phyloP scores from a whole-genome alignment of 2,329 filamentous ascomycete genomes.

The Rhinocladiella mackenziei region DNA sequence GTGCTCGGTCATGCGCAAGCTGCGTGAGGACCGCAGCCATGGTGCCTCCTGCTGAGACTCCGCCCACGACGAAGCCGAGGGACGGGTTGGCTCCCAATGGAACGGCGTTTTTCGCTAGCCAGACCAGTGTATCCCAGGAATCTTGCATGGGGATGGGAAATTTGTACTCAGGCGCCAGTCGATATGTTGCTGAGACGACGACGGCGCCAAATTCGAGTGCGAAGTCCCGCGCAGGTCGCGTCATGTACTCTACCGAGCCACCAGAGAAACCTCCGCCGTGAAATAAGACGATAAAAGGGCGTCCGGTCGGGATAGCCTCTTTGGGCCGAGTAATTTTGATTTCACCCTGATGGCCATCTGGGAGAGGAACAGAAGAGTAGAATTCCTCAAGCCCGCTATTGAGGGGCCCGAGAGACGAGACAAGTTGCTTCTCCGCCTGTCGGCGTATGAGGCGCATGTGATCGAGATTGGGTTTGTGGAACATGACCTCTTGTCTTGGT shows the following conservation, averaged over 20 bases:
- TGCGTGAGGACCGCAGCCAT: slow-evolving; percentile 39
- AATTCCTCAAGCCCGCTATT: too few species aligned
- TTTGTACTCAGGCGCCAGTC: slow-evolving; percentile 45
- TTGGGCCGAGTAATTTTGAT: too few species aligned
- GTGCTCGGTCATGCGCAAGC: slow-evolving; percentile 38
- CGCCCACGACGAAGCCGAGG: slow-evolving; percentile 47
- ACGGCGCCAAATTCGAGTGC: slow-evolving; percentile 23
- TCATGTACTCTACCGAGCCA: slow-evolving; percentile 24
- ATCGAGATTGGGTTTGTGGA: too few species aligned
- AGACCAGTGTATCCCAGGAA: slow-evolving; percentile 45
- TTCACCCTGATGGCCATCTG: too few species aligned
- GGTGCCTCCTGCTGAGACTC: slow-evolving; percentile 46
- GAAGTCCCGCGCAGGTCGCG: slow-evolving; percentile 20
- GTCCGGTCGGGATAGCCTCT: too few species aligned
- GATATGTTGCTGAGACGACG: slow-evolving; percentile 29
- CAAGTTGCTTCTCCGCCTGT: too few species aligned
- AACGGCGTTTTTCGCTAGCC: slow-evolving; percentile 38
- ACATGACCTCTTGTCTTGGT: too few species aligned
- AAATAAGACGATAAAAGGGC: slow-evolving; percentile 20
- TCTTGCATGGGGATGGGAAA: slow-evolving; percentile 46
- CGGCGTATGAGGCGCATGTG: too few species aligned
- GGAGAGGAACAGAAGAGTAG: too few species aligned
- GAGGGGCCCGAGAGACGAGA: too few species aligned
- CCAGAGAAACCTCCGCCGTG: slow-evolving; percentile 28
- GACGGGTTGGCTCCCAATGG: slow-evolving; percentile 39